A percentile compares a stretch with the other conserved stretches of the same genome.
Evolutionary conservation across 768 basidiomycete species (phyloP).

Genomic region (Podaxis carcinomalis): DNA sequence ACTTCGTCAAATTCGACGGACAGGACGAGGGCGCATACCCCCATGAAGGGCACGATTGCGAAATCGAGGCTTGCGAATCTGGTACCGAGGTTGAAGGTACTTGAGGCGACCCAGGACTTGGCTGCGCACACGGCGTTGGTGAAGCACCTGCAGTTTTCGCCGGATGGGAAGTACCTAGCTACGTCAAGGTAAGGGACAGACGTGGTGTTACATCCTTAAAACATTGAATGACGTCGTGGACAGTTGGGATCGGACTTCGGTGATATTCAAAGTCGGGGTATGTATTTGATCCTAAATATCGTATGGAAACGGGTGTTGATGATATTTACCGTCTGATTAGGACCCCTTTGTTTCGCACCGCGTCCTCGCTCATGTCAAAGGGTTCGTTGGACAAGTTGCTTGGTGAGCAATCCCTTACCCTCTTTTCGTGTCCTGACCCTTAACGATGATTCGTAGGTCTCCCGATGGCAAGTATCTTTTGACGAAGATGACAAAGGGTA

Average conservation of each 20-base stretch:
- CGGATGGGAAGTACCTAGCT: slow-evolving; percentile 68
- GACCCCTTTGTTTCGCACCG: slow-evolving; percentile 57
- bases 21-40: neutral
- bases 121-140: slow-evolving; percentile 66
- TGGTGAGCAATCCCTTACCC: slow-evolving; percentile 38
- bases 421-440: neutral
- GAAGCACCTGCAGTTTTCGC: slow-evolving; percentile 71
- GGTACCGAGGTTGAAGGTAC: slow-evolving; percentile 48
- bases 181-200: slow-evolving; percentile 51
- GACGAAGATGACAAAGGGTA: slow-evolving; percentile 58
- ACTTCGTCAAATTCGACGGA: slow-evolving; percentile 7
- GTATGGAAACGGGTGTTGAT: slow-evolving; percentile 4
- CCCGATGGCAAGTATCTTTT: slow-evolving; percentile 58
- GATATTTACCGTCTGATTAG: slow-evolving; percentile 24
- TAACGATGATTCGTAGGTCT: slow-evolving; percentile 38
- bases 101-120: slow-evolving; percentile 56
- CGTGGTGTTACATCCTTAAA: neutral
- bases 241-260: slow-evolving; percentile 70
- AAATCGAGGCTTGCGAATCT: slow-evolving; percentile 50
- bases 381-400: slow-evolving; percentile 75
- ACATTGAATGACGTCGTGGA: neutral
- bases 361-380: slow-evolving; percentile 60
- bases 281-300: slow-evolving; percentile 14
- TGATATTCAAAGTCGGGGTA: slow-evolving; percentile 64
- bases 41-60: slow-evolving; percentile 5